Evolutionary conservation across 2,329 filamentous ascomycete genomes (phyloP), one percentile per base, ranked within the genome.

Genomic region (Exophiala alcalophila): DNA sequence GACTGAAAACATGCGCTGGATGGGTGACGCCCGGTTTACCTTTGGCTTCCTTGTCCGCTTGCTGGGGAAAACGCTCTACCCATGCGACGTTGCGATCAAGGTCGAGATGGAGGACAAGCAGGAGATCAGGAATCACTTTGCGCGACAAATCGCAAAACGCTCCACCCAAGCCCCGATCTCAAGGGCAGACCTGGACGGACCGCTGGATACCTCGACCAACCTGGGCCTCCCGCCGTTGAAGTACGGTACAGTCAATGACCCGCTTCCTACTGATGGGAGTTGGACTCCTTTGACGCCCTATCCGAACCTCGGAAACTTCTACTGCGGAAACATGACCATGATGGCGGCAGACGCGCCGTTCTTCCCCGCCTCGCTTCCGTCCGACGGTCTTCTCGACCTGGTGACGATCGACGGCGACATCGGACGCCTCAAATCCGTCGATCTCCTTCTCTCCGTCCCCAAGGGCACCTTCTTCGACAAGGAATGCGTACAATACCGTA

Each of bases 311-410:
- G 89, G 89, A 32, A 96, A 87, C 59, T 94, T 98, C 63, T 97
- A 94, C 66, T 86, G 83, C 21, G 92, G 92, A 49, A 98, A 96
- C 62, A 94, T 97, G 83, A 81, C 85, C 16, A 94, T 84, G 65
- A 91, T 98, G 87, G 83, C 90, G 0, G 76, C 87, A 9, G 83
- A 91, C 52, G 76, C 83, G 45, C 88, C 89, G 59, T 94, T 97
- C 70, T 98, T 94, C 73, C 74, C 87, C 18, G 83, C 86, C 1
- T 78, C 91, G 0, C 74, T 91, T 6, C 84, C 89, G 10, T 81
- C 81, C 30, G 92, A 98, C 59, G 92, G 91, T 8, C 75, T 83
- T 50, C 80, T 95, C 68, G 92, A 98, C 62, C 71, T 97, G 8
- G 74, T 96, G 44, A 85, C 78, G 36, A 81, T 94, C 49, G 77